phyloP scores from a whole-genome alignment of 192 early-diverging fungal species.

The Gryganskiella cystojenkinii region DNA sequence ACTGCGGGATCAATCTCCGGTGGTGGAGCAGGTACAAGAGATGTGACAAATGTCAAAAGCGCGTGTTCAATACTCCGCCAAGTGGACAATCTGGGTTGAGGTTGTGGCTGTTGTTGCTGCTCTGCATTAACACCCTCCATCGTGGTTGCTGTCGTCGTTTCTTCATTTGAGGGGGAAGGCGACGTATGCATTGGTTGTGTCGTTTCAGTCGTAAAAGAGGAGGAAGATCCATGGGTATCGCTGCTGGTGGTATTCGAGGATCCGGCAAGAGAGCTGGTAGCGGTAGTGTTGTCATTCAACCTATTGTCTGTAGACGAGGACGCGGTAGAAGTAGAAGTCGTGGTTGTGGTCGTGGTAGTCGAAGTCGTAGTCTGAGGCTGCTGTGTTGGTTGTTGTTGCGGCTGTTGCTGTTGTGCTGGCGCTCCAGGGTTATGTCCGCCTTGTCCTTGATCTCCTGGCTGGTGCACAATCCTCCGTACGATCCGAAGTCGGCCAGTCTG shows the following conservation, averaged over 20 bases:
- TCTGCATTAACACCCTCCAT: not conserved
- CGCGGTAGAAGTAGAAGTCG: slow-evolving; percentile 2
- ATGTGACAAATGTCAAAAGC: slow-evolving; percentile 54
- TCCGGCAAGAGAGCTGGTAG: too few species aligned
- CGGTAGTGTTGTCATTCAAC: not conserved
- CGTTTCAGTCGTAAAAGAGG: too few species aligned
- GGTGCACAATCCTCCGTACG: slow-evolving; percentile 47
- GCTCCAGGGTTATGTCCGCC: not conserved
- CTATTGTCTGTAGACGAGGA: not conserved
- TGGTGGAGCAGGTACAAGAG: slow-evolving; percentile 49
- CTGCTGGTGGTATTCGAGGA: not conserved
- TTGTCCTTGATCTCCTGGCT: slow-evolving; percentile 36
- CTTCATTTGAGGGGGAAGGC: not conserved
- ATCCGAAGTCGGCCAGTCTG: slow-evolving; percentile 66
- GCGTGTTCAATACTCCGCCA: slow-evolving; percentile 54
- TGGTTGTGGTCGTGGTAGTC: not conserved
- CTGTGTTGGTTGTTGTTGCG: too few species aligned
- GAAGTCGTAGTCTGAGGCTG: not conserved
- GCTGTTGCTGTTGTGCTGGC: not conserved
- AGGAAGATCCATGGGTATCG: not conserved
- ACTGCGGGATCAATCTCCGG: slow-evolving; percentile 53
- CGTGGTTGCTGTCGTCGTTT: not conserved
- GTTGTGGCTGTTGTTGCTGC: slow-evolving; percentile 11
- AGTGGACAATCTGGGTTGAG: slow-evolving; percentile 24
- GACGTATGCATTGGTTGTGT: not conserved